These are phyloP conservation scores for Podila verticillata DNA, from an alignment of 192 early-diverging fungal genomes.

Conservation along the genomic window DNA sequence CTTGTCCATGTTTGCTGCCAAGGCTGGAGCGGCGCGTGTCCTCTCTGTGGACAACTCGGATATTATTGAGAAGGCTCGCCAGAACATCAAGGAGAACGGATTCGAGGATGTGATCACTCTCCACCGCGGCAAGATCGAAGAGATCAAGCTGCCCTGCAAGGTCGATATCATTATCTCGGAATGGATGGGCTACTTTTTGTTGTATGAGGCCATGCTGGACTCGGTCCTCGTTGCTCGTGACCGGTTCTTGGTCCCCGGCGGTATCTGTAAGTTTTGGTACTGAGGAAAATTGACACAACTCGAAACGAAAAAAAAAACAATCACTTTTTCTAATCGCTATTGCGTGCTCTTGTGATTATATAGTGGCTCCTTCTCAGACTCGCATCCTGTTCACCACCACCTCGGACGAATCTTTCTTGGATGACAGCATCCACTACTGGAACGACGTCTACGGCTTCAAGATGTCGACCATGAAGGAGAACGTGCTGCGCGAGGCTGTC, in stretches of 20 bases:
- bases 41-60: constrained; percentile 89
- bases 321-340: no score
- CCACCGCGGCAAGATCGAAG: constrained; percentile 97
- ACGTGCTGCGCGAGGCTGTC: constrained; percentile 89
- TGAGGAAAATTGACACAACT: constrained; percentile 89
- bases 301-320: constrained; percentile 5
- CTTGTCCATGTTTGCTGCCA: constrained; percentile 99
- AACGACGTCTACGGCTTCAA: constrained; percentile 74
- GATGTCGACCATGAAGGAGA: constrained; percentile 92
- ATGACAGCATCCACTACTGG: constrained; percentile 70
- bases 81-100: constrained; percentile 95
- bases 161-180: constrained; percentile 99
- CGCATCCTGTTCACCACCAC: constrained; percentile 76
- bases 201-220: constrained; percentile 99
- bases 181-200: constrained; percentile 99
- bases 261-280: constrained; percentile 87
- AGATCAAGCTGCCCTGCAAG: constrained; percentile 92
- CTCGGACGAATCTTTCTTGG: constrained; percentile 90
- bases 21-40: constrained; percentile 80
- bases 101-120: constrained; percentile 89
- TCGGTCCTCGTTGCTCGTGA: constrained; percentile 98
- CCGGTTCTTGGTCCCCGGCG: constrained; percentile 79
- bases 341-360: neutral
- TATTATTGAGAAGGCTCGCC: constrained; percentile 95
- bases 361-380: constrained; percentile 56